Evolutionary conservation across 345 rosid genomes (phyloP), one percentile per base, ranked within the genome.

Genomic region (Firmiana major): DNA sequence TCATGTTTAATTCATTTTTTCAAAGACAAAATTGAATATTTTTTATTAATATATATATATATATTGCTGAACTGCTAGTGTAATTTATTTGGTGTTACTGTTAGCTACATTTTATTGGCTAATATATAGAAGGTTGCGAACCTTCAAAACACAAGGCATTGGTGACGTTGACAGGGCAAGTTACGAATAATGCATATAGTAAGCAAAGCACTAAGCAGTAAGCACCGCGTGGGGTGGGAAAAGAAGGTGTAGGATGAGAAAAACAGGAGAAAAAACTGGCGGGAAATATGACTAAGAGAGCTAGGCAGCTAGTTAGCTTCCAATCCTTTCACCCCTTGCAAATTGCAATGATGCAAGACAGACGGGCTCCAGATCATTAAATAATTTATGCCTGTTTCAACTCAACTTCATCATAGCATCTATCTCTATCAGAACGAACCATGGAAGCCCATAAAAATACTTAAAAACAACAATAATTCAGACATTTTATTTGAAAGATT

Each of bases 311-410:
- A 26, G 12, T 57, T 12, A 69, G 54, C 21, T 45, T 1, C 17
- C 13, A 16, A n/a, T 10, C 34, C 34, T 31, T 31, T 31, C 34
- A 31, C 34, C 64, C 7, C 42, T 31, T 31, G 34, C 34, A 31
- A 31, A 31, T 31, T 31, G 34, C 34, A 31, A 3, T 31, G 34
- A 31, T 31, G 34, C 34, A 31, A 31, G 16, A 54, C 78, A 79
- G 76, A 26, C 62, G 73, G 77, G 79, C 51, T 70, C 77, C 84
- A 77, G 66, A 53, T 64, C 22, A 49, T 57, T 69, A 19, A 66
- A 58, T 73, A 0, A 71, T 72, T 49, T 24, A 67, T 38, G 17
- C 13, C 62, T 26, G 4, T n/a, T 0, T 24, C 21, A 1, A 15
- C 1, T 17, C 57, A 3, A 8, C 51, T 15, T 22, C 15, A 31